phyloP scores from a whole-genome alignment of 2,329 filamentous ascomycete genomes.

The Juglanconis sp. region DNA sequence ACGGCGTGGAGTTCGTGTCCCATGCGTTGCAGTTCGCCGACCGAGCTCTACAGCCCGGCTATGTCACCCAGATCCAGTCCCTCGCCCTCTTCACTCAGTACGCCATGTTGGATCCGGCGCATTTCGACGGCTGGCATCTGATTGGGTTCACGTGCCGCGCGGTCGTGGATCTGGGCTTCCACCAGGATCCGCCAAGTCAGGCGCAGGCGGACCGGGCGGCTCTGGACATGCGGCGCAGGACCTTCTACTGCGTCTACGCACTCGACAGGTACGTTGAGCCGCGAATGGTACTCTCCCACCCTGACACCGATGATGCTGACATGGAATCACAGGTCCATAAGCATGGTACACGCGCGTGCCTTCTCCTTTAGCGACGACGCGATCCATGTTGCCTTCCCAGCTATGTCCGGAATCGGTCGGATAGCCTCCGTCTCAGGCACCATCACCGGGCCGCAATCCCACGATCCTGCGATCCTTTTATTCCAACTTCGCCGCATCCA shows the following conservation, averaged over 20 bases:
- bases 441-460: conserved; percentile 44
- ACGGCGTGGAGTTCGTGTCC: conserved; percentile 54
- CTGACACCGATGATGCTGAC: conserved; percentile 22
- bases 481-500: conserved; percentile 83
- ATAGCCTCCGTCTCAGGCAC: conserved; percentile 40
- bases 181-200: conserved; percentile 81
- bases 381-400: conserved; percentile 75
- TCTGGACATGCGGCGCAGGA: conserved; percentile 73
- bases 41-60: conserved; percentile 79
- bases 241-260: conserved; percentile 88
- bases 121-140: conserved; percentile 92
- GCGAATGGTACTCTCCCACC: background rate
- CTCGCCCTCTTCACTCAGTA: conserved; percentile 84
- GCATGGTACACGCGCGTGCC: conserved; percentile 79
- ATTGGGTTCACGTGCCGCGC: conserved; percentile 87
- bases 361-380: conserved; percentile 95
- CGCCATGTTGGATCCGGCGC: conserved; percentile 81
- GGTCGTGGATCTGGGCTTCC: conserved; percentile 84
- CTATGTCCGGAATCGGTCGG: conserved; percentile 40
- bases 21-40: conserved; percentile 75
- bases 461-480: conserved; percentile 71
- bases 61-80: conserved; percentile 81
- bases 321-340: conserved; percentile 62
- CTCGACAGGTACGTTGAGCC: conserved; percentile 67
- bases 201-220: conserved; percentile 64